These are phyloP conservation scores for Gloeostereum incarnatum DNA, from an alignment of 768 basidiomycete genomes.

Conservation along the genomic window DNA sequence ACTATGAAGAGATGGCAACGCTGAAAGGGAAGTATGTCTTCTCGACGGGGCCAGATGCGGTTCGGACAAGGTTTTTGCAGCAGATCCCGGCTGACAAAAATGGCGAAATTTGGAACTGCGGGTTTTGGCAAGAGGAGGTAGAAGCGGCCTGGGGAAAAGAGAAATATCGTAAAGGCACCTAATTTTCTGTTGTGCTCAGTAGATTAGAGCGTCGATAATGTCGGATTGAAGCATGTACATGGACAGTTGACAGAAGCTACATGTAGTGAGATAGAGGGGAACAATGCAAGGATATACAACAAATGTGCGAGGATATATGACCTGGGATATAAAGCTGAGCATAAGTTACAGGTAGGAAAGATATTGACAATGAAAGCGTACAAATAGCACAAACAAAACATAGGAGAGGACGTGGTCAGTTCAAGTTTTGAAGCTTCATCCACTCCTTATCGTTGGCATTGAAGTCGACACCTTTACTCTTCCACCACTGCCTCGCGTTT, in stretches of 20 bases:
- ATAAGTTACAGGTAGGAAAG: background rate
- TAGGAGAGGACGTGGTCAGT: conserved; percentile 26
- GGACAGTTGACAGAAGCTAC: background rate
- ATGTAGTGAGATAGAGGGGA: background rate
- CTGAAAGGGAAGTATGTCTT: background rate
- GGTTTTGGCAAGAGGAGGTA: too few species aligned
- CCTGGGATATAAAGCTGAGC: background rate
- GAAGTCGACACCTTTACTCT: conserved; percentile 71
- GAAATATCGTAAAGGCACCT: too few species aligned
- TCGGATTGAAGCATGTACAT: background rate
- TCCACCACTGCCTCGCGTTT: conserved; percentile 75
- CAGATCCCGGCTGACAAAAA: too few species aligned
- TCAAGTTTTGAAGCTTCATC: conserved; percentile 75
- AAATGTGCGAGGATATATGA: background rate
- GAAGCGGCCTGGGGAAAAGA: too few species aligned
- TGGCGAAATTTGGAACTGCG: too few species aligned
- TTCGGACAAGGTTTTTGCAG: too few species aligned
- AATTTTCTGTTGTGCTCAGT: too few species aligned
- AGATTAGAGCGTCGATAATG: too few species aligned
- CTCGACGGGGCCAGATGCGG: background rate
- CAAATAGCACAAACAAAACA: background rate
- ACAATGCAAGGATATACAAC: background rate
- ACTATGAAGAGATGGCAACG: background rate
- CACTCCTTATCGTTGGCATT: conserved; percentile 80
- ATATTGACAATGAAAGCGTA: background rate